Base-by-base conservation (phyloP, 192 early-diverging fungal genomes). In the Coemansia sp. region DNA sequence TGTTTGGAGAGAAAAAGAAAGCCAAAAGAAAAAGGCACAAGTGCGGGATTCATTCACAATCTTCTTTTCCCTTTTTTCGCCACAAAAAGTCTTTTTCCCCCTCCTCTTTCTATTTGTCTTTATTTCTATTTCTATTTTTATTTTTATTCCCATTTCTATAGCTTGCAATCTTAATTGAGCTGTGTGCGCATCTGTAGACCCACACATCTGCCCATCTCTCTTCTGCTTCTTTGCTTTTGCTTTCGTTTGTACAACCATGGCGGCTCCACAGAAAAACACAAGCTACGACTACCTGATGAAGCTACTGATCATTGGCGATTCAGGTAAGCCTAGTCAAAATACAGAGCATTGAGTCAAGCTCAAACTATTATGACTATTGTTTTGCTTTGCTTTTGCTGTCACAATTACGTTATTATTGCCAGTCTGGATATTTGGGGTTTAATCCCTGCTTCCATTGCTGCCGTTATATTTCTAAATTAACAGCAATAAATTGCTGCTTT, bases 241-340 rank as follows among this genome's bases (percentile, higher is more conserved):
- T 54, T 63, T 37, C n/a, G 42, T 56, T 48, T 42, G 43, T 26
- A 41, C 41, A 72, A 37, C 47, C 40, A 81, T 82, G 79, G 79
- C 79, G 19, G 73, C 79, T 15, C 54, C 79, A 15, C 79, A 82
- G 65, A 99, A 99, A 79, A 94, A 91, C 71, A 94, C 96, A 61
- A 92, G 94, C 61, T 99, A 99, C 78, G 97, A 99, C 86, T 98
- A 98, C 81, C 92, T 99, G 69, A 99, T 99, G 87, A 99, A 99
- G 83, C 88, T 99, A 68, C 86, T 99, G 66, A 84, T 99, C 58
- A 99, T 99, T 75, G 97, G 96, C 39, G 96, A 99, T 85, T 94
- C 92, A 71, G 97, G 97, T 95, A 88, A 81, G 87, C 87, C 12
- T n/a, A 32, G 32, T 32, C 32, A 4, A 32, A 32, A 32, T 32